Evolutionary conservation across 345 rosid species (phyloP).

Genomic region (Populus pruinosa): DNA sequence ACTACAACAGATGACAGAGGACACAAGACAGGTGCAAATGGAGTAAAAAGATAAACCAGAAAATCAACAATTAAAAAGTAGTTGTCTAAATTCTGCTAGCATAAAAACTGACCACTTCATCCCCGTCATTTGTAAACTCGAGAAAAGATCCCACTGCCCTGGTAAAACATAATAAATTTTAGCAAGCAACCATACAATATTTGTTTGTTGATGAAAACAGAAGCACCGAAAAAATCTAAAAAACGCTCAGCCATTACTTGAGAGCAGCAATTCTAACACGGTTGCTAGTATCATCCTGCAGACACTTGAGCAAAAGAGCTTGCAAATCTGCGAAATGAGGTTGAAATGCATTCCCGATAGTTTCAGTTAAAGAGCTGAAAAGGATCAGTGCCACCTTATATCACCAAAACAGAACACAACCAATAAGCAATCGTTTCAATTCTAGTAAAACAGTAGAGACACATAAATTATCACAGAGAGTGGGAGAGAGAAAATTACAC

Average conservation of each 20-base stretch:
- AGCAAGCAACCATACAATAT: constrained; percentile 13
- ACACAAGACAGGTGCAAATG: not conserved
- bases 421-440: constrained; percentile 8
- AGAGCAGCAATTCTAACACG: constrained; percentile 97
- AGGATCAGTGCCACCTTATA: constrained; percentile 89
- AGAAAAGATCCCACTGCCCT: constrained; percentile 99
- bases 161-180: constrained; percentile 19
- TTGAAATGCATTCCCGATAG: constrained; percentile 81
- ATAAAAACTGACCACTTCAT: constrained; percentile 70
- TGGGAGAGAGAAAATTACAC: not conserved
- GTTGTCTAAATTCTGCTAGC: not conserved
- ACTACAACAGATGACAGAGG: not conserved
- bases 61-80: not conserved
- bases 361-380: constrained; percentile 97
- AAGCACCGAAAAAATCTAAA: constrained; percentile 5
- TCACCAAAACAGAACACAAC: constrained; percentile 22
- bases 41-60: not conserved
- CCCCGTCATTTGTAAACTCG: constrained; percentile 79
- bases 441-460: not conserved
- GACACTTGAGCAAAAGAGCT: constrained; percentile 84
- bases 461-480: not conserved
- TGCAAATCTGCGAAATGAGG: constrained; percentile 85
- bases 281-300: constrained; percentile 88
- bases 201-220: constrained; percentile 1
- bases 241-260: constrained; percentile 50